Base-by-base conservation (phyloP, 2,329 filamentous ascomycete species). In the Rhynchosporium secalis region DNA sequence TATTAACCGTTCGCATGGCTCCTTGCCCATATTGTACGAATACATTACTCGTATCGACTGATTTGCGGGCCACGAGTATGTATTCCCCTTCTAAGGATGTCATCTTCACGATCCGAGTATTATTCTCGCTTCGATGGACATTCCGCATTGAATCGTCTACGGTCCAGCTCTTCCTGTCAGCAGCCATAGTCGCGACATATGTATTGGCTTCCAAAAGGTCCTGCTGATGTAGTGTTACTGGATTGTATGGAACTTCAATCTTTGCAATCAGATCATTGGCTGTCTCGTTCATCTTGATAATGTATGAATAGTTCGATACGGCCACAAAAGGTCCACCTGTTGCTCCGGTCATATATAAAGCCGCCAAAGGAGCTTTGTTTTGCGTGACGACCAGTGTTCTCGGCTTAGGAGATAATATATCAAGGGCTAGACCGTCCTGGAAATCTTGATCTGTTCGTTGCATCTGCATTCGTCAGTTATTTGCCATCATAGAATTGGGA, bases 1-100 rank as follows among this genome's bases (percentile, higher is more conserved):
- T 51, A 55, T 72, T 73, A 9, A 71, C 72, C 2, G 72, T 74
- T 9, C 72, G 65, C 0, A 71, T 72, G 8, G 66, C 71, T 1
- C 73, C 72, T 46, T 72, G 68, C 1, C 74, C 73, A 57, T 74
- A 75, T 38, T 74, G 73, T n/a, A 75, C 66, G 61, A 75, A 75
- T 15, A 74, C 71, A 45, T 75, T 73, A 6, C 67, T 61, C 2
- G 56, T 65, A 52, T 75, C 73, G 5, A 62, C 60, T 0, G 66
- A 70, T 36, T 68, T 66, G 28, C 73, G 65, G 3, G 72, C 73
- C 8, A 75, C 64, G 4, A 75, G 69, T 62, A 72, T 68, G 48
- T 73, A 73, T 51, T 75, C 73, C 13, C 73, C 73, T 45, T 71
- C 70, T 4, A 75, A 33, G 3, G 68, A 70, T 0, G 72, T 74